Evolutionary conservation across 805 yeast species (phyloP).

Genomic region (Myxozyma neotropica): DNA sequence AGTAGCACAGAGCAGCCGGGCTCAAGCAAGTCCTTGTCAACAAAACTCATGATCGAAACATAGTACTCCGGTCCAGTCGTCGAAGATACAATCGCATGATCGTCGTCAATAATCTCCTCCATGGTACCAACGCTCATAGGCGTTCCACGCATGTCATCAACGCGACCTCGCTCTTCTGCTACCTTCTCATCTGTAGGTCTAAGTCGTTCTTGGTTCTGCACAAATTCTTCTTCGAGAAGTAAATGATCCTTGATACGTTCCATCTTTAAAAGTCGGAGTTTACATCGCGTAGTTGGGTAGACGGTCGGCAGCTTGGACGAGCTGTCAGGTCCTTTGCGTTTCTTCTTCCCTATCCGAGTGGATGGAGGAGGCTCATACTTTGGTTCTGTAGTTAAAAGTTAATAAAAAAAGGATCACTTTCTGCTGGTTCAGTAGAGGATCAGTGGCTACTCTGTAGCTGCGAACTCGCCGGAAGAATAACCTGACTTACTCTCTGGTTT

Average conservation of each 20-base stretch:
- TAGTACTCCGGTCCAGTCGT: conserved; percentile 97
- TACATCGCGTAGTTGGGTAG: conserved; percentile 90
- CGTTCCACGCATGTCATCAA: conserved; percentile 92
- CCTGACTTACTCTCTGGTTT: conserved; percentile 41
- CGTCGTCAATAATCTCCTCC: conserved; percentile 97
- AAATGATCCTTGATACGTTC: conserved; percentile 97
- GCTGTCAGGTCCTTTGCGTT: conserved; percentile 82
- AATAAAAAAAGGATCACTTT: no score
- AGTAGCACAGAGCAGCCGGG: conserved; percentile 95
- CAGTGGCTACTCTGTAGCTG: no score
- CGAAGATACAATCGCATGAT: conserved; percentile 96
- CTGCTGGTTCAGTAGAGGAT: not conserved
- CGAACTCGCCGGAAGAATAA: no score
- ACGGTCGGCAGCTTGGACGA: conserved; percentile 86
- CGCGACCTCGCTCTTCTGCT: conserved; percentile 92
- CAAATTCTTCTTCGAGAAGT: conserved; percentile 88
- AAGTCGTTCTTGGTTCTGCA: conserved; percentile 88
- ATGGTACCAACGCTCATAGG: conserved; percentile 96
- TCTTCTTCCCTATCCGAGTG: conserved; percentile 86
- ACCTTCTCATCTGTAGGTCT: conserved; percentile 97
- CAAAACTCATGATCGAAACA: conserved; percentile 93
- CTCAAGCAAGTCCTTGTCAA: conserved; percentile 91
- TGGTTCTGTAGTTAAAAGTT: conserved; percentile 63
- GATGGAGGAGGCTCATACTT: conserved; percentile 99
- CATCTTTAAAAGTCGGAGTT: conserved; percentile 83